Percentiles rank a stretch among this genome's conserved stretches.
Evolutionary conservation across 345 rosid genomes (phyloP).

Genomic region (Gynandropsis gynandra): DNA sequence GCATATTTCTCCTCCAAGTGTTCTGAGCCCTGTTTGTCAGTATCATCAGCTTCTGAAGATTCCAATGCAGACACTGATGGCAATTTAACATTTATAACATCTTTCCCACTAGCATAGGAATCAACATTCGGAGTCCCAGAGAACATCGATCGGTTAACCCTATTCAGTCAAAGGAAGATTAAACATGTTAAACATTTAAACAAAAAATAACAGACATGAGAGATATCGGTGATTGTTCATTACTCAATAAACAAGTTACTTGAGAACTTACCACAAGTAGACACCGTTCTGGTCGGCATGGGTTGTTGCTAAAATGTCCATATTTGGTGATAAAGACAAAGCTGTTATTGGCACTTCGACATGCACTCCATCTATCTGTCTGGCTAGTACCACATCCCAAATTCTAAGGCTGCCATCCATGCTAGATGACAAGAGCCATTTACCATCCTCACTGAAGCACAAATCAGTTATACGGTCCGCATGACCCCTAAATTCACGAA

Average conservation of each 20-base stretch:
- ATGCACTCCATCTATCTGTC: slow-evolving; percentile 81
- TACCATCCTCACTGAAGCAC: slow-evolving; percentile 94
- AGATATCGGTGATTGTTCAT: too few relatives aligned
- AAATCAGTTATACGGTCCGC: slow-evolving; percentile 78
- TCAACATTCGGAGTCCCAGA: slow-evolving; percentile 56
- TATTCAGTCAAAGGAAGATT: slow-evolving; percentile 20
- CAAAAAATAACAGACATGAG: background rate
- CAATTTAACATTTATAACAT: slow-evolving; percentile 58
- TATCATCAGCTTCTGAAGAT: slow-evolving; percentile 44
- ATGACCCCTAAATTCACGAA: slow-evolving; percentile 94
- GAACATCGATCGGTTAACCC: slow-evolving; percentile 83
- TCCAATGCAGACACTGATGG: slow-evolving; percentile 66
- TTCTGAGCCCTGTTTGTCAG: slow-evolving; percentile 32
- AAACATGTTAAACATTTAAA: slow-evolving; percentile 1
- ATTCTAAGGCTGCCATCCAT: slow-evolving; percentile 94
- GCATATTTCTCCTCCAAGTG: slow-evolving; percentile 22
- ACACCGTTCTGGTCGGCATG: slow-evolving; percentile 94
- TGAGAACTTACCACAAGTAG: slow-evolving; percentile 63
- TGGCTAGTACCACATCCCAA: slow-evolving; percentile 87
- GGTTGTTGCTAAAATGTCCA: slow-evolving; percentile 87
- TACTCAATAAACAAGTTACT: too few relatives aligned
- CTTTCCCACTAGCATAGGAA: slow-evolving; percentile 76
- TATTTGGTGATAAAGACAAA: slow-evolving; percentile 85
- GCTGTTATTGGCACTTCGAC: slow-evolving; percentile 81
- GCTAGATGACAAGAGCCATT: slow-evolving; percentile 91